Percentiles rank a stretch among this genome's conserved stretches.
These are phyloP conservation scores for Cercophora scortea DNA, from an alignment of 495 filamentous ascomycete genomes.

Conservation along the genomic window DNA sequence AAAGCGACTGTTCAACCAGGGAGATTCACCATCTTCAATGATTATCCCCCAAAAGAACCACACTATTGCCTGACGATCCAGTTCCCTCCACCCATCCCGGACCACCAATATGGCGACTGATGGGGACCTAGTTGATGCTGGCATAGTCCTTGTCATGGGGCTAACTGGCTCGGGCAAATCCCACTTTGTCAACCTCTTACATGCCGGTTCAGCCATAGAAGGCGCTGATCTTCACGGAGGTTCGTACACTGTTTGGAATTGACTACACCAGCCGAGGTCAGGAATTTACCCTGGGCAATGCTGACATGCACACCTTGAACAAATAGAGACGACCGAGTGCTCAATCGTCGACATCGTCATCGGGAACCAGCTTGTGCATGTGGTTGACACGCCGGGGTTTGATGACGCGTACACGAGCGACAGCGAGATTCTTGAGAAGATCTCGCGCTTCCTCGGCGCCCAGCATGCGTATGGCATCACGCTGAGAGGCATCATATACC, in stretches of 20 bases:
- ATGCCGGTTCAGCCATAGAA: conserved; percentile 7
- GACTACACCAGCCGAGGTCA: neutral
- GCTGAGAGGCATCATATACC: conserved; percentile 29
- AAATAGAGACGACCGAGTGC: neutral
- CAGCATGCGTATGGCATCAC: conserved; percentile 19
- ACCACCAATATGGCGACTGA: too few relatives aligned
- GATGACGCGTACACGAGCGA: conserved; percentile 27
- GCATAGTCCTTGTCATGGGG: conserved; percentile 28
- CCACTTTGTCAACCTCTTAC: conserved; percentile 27
- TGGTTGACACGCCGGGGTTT: conserved; percentile 35
- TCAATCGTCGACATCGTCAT: conserved; percentile 11
- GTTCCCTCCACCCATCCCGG: too few relatives aligned
- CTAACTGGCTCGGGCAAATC: conserved; percentile 31
- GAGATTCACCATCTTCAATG: too few relatives aligned
- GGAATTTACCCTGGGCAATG: neutral
- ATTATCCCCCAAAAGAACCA: too few relatives aligned
- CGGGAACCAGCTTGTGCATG: conserved; percentile 11
- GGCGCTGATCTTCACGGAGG: conserved; percentile 16
- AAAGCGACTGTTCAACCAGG: too few relatives aligned
- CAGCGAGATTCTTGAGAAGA: conserved; percentile 25
- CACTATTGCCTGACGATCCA: too few relatives aligned
- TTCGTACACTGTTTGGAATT: conserved; percentile 9
- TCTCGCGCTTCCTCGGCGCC: conserved; percentile 18
- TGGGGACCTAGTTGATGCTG: neutral
- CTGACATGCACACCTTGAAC: neutral